Evolutionary conservation across 1,139 yeast genomes (phyloP).

Genomic region (Hemisphaericaspora subhashii): DNA sequence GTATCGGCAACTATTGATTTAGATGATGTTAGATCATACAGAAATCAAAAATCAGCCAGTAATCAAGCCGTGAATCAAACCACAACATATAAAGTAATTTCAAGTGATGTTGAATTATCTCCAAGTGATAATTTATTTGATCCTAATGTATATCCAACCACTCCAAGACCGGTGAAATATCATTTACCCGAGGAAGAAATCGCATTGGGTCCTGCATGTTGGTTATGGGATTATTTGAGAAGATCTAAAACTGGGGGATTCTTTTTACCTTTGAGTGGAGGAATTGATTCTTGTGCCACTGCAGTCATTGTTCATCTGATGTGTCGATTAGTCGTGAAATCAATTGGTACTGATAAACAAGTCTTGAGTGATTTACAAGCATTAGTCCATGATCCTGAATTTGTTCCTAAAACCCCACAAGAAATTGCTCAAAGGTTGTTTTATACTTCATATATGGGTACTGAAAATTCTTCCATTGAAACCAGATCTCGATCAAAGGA

Average conservation of each 20-base stretch:
- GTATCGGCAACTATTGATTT: constrained; percentile 90
- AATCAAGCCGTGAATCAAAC: constrained; percentile 62
- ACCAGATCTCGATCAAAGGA: constrained; percentile 84
- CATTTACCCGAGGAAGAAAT: constrained; percentile 93
- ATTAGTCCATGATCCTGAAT: constrained; percentile 55
- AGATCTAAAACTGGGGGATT: constrained; percentile 88
- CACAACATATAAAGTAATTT: constrained; percentile 59
- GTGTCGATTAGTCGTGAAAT: constrained; percentile 81
- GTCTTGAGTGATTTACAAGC: constrained; percentile 74
- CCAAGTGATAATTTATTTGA: constrained; percentile 60
- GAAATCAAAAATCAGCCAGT: constrained; percentile 77
- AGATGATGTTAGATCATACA: constrained; percentile 83
- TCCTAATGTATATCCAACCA: constrained; percentile 63
- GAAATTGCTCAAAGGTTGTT: constrained; percentile 76
- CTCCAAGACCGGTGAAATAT: constrained; percentile 50
- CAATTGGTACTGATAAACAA: constrained; percentile 57
- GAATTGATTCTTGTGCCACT: constrained; percentile 97
- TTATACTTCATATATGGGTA: constrained; percentile 94
- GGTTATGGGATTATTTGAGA: constrained; percentile 98
- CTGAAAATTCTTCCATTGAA: constrained; percentile 84
- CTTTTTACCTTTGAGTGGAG: constrained; percentile 93
- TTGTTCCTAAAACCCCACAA: constrained; percentile 70
- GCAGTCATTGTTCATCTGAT: constrained; percentile 91
- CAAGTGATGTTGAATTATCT: constrained; percentile 61
- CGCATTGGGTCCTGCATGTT: constrained; percentile 97